Base-by-base conservation (phyloP, 768 basidiomycete species). In the Serendipita indica region DNA sequence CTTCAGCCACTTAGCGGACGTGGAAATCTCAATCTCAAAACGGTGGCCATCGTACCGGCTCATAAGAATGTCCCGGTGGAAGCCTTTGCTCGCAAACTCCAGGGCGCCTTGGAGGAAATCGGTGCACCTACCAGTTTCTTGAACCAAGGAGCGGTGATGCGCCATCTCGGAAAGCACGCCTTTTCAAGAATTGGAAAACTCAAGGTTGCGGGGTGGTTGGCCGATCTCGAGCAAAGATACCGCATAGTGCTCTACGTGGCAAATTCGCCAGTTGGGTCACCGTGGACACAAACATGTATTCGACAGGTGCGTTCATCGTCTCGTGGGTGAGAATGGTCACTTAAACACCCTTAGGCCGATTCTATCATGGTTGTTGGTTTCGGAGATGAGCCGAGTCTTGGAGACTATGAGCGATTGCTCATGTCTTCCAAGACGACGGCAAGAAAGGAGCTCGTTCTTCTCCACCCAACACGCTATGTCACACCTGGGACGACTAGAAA, bases 221-320 rank as follows among this genome's bases (percentile, higher is more conserved):
- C 94, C 14, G 93, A 98, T 69, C 85, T 86, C 67, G 92, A 97
- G 68, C 89, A 97, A 72, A 80, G 88, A 66, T 96, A 86, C 67
- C 79, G 90, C 28, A 96, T 83, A 2, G 93, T 98, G 0, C 77
- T 99, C 14, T 98, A 98, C 67, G 90, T 99, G 32, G 94, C 89
- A 4, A 93, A 99, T 70, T 91, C 94, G 0, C 83, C 93, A 0
- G 91, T 94, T 33, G 88, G 81, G 59, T 93, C 89, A 60, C 86
- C 90, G 18, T 99, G 96, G 96, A 98, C 94, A 30, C 87, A 97
- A 70, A 98, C 92, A 0, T 98, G 93, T 68, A 93, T 99, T 62
- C 80, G 91, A 25, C 94, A 97, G 76, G 88, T 86, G 59, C 46
- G 76, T 57, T 3, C 3, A 12, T 25, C 52, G n/a, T 10, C 16